phyloP scores from a whole-genome alignment of 768 basidiomycete genomes.

The Russula sp. region DNA sequence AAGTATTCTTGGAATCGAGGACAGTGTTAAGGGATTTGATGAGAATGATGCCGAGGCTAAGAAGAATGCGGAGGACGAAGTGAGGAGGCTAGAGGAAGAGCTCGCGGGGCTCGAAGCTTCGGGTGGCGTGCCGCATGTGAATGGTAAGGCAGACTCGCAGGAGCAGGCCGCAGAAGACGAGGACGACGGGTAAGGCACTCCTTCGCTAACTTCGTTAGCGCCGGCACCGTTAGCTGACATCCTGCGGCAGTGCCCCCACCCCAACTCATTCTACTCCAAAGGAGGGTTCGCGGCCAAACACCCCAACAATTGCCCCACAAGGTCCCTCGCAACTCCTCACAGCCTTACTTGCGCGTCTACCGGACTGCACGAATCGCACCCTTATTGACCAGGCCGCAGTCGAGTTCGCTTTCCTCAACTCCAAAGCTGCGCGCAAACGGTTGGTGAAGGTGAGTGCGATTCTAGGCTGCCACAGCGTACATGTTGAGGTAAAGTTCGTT shows the following conservation, averaged over 20 bases:
- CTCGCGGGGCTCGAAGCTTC: slow-evolving; percentile 52
- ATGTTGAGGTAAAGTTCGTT: not conserved
- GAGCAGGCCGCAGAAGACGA: slow-evolving; percentile 23
- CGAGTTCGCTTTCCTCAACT: slow-evolving; percentile 95
- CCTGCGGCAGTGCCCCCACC: slow-evolving; percentile 38
- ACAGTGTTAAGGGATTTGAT: slow-evolving; percentile 33
- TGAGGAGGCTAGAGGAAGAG: slow-evolving; percentile 72
- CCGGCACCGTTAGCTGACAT: not conserved
- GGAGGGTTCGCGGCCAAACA: slow-evolving; percentile 41
- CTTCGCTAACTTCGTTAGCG: not conserved
- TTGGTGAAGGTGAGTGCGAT: slow-evolving; percentile 61
- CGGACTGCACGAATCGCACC: slow-evolving; percentile 88
- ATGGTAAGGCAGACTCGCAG: slow-evolving; percentile 20
- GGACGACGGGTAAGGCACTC: slow-evolving; percentile 31
- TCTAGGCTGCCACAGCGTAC: too few relatives aligned
- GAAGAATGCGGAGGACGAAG: slow-evolving; percentile 55
- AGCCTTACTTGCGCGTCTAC: slow-evolving; percentile 81
- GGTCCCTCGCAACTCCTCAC: slow-evolving; percentile 93
- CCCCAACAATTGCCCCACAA: slow-evolving; percentile 71
- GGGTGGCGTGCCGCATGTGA: slow-evolving; percentile 24
- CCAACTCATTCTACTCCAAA: slow-evolving; percentile 67
- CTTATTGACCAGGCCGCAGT: slow-evolving; percentile 91
- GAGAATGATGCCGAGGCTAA: slow-evolving; percentile 48
- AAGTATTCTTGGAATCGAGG: slow-evolving; percentile 70
- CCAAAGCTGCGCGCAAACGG: slow-evolving; percentile 91